Evolutionary conservation across 345 rosid species (phyloP), one percentile per base, ranked within the genome.

Genomic region (Punica granatum): DNA sequence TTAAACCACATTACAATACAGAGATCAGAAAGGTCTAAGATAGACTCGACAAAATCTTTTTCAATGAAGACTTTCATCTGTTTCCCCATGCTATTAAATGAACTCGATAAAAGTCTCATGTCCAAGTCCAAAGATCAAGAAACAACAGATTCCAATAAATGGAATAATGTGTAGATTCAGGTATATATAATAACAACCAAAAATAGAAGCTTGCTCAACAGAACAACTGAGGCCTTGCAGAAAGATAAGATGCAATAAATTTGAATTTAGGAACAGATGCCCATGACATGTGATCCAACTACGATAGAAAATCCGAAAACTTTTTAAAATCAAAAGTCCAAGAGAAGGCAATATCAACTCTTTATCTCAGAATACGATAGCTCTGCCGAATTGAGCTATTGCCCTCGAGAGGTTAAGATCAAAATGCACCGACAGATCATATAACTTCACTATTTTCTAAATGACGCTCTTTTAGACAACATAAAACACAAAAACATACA

Each of bases 1-100:
- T 69, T 39, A 46, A 77, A 76, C 53, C 69, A 74, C 65, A 76
- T 31, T 31, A 61, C 14, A 34, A 33, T 48, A 73, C 21, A 28
- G 43, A 61, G 61, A 63, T 64, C 19, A 41, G 65, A 54, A 53
- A n/a, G 35, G 46, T 30, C 14, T 15, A 21, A 63, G 53, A 25
- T 49, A 60, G 34, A 1, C 63, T 4, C 51, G 60, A 72, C 15
- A 32, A 30, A 30, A 48, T 23, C 48, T 44, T 28, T 33, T 9
- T 36, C 51, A 14, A 46, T 46, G 23, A 46, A 7, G 0, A n/a
- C 19, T 19, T 46, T 19, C 19, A 8, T 19, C 51, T 46, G 51
- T 46, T 46, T 46, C 51, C 16, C 23, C n/a, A n/a, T n/a, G n/a
- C n/a, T n/a, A n/a, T n/a, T n/a, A n/a, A n/a, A n/a, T n/a, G n/a